Conservation (phyloP, 305 asterid genomes). For the Fraxinus dipetala region DNA sequence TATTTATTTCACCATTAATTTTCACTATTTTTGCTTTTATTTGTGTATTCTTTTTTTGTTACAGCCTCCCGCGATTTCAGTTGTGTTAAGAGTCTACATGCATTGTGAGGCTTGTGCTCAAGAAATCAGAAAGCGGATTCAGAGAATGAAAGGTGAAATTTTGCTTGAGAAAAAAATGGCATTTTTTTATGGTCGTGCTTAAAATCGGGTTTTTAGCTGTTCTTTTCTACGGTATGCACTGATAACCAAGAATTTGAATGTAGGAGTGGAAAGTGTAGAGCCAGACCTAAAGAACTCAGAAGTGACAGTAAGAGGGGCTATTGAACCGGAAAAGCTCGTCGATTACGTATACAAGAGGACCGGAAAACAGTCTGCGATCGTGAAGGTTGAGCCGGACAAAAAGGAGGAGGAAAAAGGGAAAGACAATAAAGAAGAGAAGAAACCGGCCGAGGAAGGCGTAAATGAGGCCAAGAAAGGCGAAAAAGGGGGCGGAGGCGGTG, state of each 20-base stretch:
- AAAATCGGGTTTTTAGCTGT: not conserved
- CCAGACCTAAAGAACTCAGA: conserved; percentile 75
- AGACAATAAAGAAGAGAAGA: not conserved
- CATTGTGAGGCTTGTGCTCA: conserved; percentile 69
- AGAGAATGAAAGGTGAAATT: conserved; percentile 45
- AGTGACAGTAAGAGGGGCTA: conserved; percentile 63
- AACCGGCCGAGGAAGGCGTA: conserved; percentile 24
- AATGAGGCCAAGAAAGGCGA: conserved; percentile 11
- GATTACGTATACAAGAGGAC: conserved; percentile 62
- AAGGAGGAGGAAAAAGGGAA: not conserved
- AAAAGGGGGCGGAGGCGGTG: conserved; percentile 12
- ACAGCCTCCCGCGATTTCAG: conserved; percentile 44
- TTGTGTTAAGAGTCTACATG: conserved; percentile 54
- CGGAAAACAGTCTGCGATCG: conserved; percentile 56
- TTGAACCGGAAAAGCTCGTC: conserved; percentile 51
- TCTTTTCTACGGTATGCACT: not conserved
- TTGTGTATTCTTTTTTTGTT: conserved; percentile 6
- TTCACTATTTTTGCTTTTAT: not conserved
- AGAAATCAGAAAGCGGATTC: conserved; percentile 52
- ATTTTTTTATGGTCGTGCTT: conserved; percentile 4
- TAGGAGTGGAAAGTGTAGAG: conserved; percentile 77
- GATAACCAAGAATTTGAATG: not conserved
- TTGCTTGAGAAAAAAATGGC: not conserved
- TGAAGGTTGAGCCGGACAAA: conserved; percentile 30
- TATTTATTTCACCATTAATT: not conserved